Evolutionary conservation across 352 stramenopile genomes (phyloP), one percentile per base, ranked within the genome.

Genomic region (Phytopythium aichiense): DNA sequence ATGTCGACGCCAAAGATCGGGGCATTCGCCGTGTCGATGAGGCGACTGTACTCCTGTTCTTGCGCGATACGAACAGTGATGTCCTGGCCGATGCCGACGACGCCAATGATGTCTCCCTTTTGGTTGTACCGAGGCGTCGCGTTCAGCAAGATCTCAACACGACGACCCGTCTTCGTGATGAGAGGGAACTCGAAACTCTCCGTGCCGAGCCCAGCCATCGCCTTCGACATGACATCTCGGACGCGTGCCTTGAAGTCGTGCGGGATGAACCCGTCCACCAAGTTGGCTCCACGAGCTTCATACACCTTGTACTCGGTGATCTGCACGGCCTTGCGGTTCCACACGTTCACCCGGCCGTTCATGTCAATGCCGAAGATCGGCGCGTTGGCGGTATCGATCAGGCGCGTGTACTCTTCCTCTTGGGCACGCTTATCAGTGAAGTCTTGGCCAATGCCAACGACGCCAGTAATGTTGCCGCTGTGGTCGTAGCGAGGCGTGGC

Each of bases 231-330:
- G 5, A 94, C 84, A 0, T 81, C 66, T 6, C 72, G 74, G 13
- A 95, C 84, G 7, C 71, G 72, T 8, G 63, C 63, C 15, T 84
- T 77, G 58, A 89, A 89, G 45, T 96, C 76, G 7, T 79, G 64
- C 0, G 81, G 80, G 64, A 98, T 97, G 63, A 98, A 97, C 35
- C 88, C 78, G n/a, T 96, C 76, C 13, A 98, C 88, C 7, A 98
- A 65, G 8, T 87, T 84, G 11, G 78, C 72, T 23, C 87, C 92
- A 50, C 97, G 81, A 16, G 94, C 93, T 63, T 98, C 93, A 7
- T 91, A 67, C 35, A 92, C 82, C 9, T 79, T 85, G 64, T 97
- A 98, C 65, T 97, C 89, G 2, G 91, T 98, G 49, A 94, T 94
- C 18, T 88, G 85, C 2, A 83, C 83, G 22, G 89, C 91, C 65